Evolutionary conservation across 345 rosid species (phyloP).

Genomic region (Laguncularia racemosa): DNA sequence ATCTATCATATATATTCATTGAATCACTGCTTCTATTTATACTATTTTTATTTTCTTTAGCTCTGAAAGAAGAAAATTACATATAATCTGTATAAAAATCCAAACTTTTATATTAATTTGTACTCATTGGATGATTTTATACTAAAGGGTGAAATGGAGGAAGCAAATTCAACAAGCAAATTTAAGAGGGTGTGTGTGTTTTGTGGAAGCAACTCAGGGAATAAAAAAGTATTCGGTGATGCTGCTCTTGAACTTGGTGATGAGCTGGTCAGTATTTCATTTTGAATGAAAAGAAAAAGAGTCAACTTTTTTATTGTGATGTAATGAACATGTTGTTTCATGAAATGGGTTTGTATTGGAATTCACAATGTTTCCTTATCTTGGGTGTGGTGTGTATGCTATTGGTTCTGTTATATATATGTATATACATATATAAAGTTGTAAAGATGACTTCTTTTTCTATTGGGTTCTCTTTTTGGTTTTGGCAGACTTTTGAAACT

Average conservation of each 20-base stretch:
- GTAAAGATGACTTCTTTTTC: too few relatives aligned
- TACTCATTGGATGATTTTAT: background rate
- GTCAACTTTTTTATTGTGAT: background rate
- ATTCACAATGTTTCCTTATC: too few relatives aligned
- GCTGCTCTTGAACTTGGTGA: slow-evolving; percentile 90
- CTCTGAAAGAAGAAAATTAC: too few relatives aligned
- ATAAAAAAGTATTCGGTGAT: slow-evolving; percentile 72
- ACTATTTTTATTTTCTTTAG: too few relatives aligned
- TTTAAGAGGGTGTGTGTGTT: slow-evolving; percentile 85
- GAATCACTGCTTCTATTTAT: too few relatives aligned
- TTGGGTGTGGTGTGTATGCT: too few relatives aligned
- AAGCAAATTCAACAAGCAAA: slow-evolving; percentile 28
- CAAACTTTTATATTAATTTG: background rate
- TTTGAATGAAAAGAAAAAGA: background rate
- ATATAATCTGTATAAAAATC: too few relatives aligned
- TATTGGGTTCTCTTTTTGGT: too few relatives aligned
- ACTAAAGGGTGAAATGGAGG: slow-evolving; percentile 39
- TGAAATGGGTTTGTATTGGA: background rate
- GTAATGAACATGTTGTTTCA: background rate
- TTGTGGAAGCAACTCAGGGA: slow-evolving; percentile 91
- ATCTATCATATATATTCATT: too few relatives aligned
- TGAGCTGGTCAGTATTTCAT: slow-evolving; percentile 66
- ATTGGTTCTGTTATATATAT: too few relatives aligned
- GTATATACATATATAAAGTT: too few relatives aligned
- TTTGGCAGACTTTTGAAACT: too few relatives aligned